phyloP scores from a whole-genome alignment of 2,329 filamentous ascomycete species.

The Gremmenia infestans region DNA sequence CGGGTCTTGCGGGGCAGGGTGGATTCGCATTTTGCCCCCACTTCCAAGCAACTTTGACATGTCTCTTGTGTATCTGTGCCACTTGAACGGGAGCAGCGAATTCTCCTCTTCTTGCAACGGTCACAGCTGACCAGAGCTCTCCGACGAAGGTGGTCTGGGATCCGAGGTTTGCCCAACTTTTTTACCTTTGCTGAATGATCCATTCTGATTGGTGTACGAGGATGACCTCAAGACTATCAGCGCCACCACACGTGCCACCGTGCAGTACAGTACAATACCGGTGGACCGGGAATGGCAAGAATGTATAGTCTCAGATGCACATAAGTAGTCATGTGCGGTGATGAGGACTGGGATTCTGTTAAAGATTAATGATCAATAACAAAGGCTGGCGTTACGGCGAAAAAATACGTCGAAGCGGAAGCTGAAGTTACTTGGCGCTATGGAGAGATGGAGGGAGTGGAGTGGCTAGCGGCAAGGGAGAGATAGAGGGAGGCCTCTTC shows the following conservation, averaged over 20 bases:
- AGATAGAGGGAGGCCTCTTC: too few species aligned
- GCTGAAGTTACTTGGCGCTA: too few species aligned
- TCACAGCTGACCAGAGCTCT: conserved; percentile 35
- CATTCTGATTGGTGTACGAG: background rate
- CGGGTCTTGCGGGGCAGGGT: conserved; percentile 40
- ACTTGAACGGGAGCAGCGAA: conserved; percentile 32
- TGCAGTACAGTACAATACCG: too few species aligned
- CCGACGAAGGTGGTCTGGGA: conserved; percentile 33
- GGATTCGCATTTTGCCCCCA: conserved; percentile 37
- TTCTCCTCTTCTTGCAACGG: conserved; percentile 34
- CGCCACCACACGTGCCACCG: background rate
- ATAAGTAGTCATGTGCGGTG: too few species aligned
- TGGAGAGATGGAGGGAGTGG: too few species aligned
- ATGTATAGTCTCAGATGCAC: too few species aligned
- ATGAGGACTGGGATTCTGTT: too few species aligned
- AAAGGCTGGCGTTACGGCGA: too few species aligned
- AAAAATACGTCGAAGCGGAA: too few species aligned
- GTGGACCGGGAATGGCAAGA: too few species aligned
- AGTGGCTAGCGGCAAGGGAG: too few species aligned
- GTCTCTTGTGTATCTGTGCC: conserved; percentile 25
- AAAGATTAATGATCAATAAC: too few species aligned
- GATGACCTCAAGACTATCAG: background rate
- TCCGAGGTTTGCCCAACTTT: conserved; percentile 31
- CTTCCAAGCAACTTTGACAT: conserved; percentile 37
- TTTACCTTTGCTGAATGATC: conserved; percentile 17